phyloP scores from a whole-genome alignment of 2,329 filamentous ascomycete species.

The Daldinia sp. region DNA sequence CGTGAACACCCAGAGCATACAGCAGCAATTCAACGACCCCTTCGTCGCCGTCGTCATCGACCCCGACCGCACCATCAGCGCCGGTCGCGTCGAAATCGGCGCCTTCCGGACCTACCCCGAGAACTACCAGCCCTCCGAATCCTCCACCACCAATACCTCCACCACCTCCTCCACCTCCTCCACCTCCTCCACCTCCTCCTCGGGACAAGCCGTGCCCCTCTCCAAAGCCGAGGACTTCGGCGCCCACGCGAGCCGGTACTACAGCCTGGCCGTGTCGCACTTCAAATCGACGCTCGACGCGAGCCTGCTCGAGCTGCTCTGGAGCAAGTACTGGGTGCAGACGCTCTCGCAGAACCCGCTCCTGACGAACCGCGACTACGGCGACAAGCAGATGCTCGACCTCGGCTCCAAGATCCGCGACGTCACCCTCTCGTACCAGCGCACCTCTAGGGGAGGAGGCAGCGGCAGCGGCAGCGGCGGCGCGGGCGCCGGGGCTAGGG shows the following conservation, averaged over 20 bases:
- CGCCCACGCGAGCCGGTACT: conserved; percentile 90
- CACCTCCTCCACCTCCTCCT: conserved; percentile 6
- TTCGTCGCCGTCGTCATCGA: conserved; percentile 97
- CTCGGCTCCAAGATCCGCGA: conserved; percentile 84
- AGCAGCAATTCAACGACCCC: conserved; percentile 88
- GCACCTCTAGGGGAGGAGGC: conserved; percentile 45
- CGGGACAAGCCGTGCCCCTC: conserved; percentile 84
- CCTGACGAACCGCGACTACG: conserved; percentile 92
- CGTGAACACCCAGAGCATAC: conserved; percentile 85
- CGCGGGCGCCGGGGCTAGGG: not conserved
- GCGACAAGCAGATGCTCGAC: conserved; percentile 91
- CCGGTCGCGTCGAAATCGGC: conserved; percentile 96
- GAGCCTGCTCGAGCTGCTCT: conserved; percentile 86
- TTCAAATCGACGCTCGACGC: conserved; percentile 94
- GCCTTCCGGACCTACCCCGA: conserved; percentile 93
- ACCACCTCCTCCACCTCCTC: conserved; percentile 46
- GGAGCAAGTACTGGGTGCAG: conserved; percentile 99
- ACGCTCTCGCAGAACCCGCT: conserved; percentile 92
- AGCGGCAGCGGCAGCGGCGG: too few relatives aligned
- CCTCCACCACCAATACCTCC: conserved; percentile 11
- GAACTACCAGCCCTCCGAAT: conserved; percentile 68
- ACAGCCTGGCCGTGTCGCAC: conserved; percentile 89
- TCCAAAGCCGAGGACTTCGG: conserved; percentile 96
- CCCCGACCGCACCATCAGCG: conserved; percentile 92
- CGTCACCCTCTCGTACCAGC: conserved; percentile 60